These are phyloP conservation scores for Calonectria hongkongensis DNA, from an alignment of 2,329 filamentous ascomycete species.

Conservation along the genomic window DNA sequence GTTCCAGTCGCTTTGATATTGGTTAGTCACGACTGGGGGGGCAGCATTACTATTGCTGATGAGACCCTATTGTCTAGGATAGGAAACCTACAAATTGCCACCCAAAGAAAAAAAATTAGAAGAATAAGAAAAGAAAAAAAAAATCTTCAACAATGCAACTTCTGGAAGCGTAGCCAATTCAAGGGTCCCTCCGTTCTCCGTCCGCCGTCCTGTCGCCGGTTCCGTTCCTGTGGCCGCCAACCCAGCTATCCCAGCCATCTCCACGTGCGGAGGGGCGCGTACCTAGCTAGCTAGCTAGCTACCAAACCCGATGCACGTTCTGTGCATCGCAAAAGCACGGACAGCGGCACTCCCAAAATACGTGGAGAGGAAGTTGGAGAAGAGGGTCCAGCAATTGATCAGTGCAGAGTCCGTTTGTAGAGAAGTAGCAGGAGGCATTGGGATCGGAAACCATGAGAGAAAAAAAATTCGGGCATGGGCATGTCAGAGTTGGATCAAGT, in stretches of 20 bases:
- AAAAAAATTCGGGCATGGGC: not conserved
- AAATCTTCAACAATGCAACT: not conserved
- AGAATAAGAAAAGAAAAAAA: not conserved
- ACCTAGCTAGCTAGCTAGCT: constrained; percentile 30
- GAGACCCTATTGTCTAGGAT: constrained; percentile 1
- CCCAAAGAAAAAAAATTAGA: not conserved
- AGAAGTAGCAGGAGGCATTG: not conserved
- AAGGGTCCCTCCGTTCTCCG: constrained; percentile 23
- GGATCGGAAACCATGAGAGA: not conserved
- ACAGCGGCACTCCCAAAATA: not conserved
- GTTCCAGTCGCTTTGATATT: constrained; percentile 4
- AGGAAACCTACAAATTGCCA: constrained; percentile 20
- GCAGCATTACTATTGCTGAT: constrained; percentile 12
- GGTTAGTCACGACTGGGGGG: constrained; percentile 13
- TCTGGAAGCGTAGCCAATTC: constrained; percentile 20
- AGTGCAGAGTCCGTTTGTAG: not conserved
- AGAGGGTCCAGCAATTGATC: constrained; percentile 1
- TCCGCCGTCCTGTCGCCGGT: constrained; percentile 34
- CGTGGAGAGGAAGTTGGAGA: constrained; percentile 27
- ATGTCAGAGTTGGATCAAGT: constrained; percentile 19
- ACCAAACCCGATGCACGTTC: constrained; percentile 28
- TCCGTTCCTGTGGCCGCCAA: constrained; percentile 6
- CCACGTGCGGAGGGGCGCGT: constrained; percentile 45
- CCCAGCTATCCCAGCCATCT: constrained; percentile 33
- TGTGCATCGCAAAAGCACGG: constrained; percentile 28